Evolutionary conservation across 2,329 filamentous ascomycete species (phyloP).

Genomic region (Penicillium sp.): DNA sequence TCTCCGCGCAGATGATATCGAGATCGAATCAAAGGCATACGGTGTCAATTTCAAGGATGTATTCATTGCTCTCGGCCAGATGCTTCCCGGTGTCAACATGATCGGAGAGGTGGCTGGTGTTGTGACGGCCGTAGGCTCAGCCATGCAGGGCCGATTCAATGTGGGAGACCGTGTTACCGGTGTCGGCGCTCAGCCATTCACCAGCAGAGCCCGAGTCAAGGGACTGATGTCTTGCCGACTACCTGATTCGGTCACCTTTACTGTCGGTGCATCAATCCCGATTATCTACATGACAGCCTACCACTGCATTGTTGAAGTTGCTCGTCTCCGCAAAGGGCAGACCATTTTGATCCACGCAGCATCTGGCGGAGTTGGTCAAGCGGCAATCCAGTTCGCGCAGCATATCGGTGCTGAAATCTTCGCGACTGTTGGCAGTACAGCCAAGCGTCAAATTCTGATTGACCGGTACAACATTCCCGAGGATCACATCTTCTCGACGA

Average conservation of each 20-base stretch:
- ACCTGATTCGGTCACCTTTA: neutral
- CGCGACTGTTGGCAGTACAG: constrained; percentile 24
- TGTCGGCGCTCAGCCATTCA: constrained; percentile 1
- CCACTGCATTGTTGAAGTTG: constrained; percentile 5
- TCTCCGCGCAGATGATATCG: neutral
- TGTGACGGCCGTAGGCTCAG: neutral
- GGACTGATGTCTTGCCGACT: constrained; percentile 4
- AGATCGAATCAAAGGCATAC: neutral
- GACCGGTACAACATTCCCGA: constrained; percentile 18
- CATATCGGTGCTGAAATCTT: constrained; percentile 20
- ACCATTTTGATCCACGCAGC: constrained; percentile 30
- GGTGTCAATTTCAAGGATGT: constrained; percentile 7
- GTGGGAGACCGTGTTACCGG: constrained; percentile 4
- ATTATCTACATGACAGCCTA: constrained; percentile 3
- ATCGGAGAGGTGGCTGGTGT: constrained; percentile 1
- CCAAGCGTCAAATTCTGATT: constrained; percentile 22
- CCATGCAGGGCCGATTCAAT: neutral
- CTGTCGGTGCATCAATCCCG: neutral
- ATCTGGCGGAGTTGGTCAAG: constrained; percentile 22
- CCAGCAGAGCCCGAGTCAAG: constrained; percentile 3
- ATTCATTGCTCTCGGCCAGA: constrained; percentile 3
- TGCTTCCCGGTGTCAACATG: neutral
- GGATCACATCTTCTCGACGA: constrained; percentile 28
- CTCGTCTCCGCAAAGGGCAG: constrained; percentile 11
- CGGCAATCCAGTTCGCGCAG: constrained; percentile 22